Evolutionary conservation across 345 rosid species (phyloP).

Genomic region (Moricandia moricandioides): DNA sequence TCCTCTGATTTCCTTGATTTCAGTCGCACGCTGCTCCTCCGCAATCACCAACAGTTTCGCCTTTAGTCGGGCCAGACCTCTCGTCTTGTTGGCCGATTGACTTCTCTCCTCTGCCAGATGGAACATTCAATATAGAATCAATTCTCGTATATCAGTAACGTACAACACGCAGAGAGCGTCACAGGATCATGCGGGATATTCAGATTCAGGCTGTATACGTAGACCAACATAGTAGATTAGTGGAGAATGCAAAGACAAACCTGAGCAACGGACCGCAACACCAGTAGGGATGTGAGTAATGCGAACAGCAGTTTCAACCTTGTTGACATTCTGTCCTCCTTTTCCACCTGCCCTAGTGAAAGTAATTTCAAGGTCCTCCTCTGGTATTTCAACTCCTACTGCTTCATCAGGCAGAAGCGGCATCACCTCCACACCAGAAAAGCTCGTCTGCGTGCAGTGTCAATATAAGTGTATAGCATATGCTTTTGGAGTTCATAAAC

Average conservation of each 20-base stretch:
- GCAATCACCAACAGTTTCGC: constrained; percentile 88
- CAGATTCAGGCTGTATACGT: background rate
- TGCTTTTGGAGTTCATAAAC: background rate
- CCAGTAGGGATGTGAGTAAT: constrained; percentile 89
- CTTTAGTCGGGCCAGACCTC: constrained; percentile 76
- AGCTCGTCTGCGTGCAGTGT: constrained; percentile 64
- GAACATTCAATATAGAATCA: background rate
- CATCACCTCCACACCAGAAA: constrained; percentile 90
- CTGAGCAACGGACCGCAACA: constrained; percentile 85
- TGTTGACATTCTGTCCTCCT: constrained; percentile 98
- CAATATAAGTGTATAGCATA: constrained; percentile 12
- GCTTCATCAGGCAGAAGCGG: constrained; percentile 93
- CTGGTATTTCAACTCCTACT: constrained; percentile 64
- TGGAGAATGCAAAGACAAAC: constrained; percentile 37
- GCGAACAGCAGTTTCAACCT: constrained; percentile 91
- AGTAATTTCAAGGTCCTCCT: constrained; percentile 80
- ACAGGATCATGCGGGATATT: background rate
- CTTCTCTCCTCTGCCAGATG: constrained; percentile 74
- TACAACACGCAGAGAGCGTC: background rate
- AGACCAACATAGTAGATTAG: background rate
- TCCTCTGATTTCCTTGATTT: constrained; percentile 90
- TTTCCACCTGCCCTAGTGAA: constrained; percentile 95
- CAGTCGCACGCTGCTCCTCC: constrained; percentile 85
- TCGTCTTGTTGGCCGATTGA: constrained; percentile 81
- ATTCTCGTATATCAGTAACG: background rate